Evolutionary conservation across 495 filamentous ascomycete species (phyloP), one percentile per base, ranked within the genome.

Genomic region (Letharia lupina): DNA sequence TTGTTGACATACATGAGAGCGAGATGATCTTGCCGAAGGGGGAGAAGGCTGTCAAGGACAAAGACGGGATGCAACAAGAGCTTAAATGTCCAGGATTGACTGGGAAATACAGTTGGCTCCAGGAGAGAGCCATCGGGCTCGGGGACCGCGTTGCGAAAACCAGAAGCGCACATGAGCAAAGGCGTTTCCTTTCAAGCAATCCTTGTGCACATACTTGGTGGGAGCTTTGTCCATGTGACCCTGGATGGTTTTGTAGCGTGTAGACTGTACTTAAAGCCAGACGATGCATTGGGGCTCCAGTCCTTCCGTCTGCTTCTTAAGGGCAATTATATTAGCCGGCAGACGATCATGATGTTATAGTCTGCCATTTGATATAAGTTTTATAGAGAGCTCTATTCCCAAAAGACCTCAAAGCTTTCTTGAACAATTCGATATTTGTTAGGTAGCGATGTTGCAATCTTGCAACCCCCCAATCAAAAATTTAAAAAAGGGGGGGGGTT

Each of bases 1-100:
- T 76, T 98, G 71, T 82, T 81, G 71, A 86, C 81, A 61, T 90
- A 89, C 73, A 82, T 93, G 48, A 81, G 86, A 71, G 82, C 83
- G 6, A 77, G 75, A 33, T 81, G 67, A 71, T 41, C 35, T 13
- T 37, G 5, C 7, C 1, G 16, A 33, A 15, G 13, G 6, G 0
- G 4, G 15, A 7, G 16, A 13, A 35, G 8, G 5, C 31, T 20
- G 6, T 57, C 28, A 15, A 54, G 12, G 50, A 33, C 8, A 23
- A 31, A 54, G 50, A 13, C n/a, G 10, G 50, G 8, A 13, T 52
- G 48, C 48, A 52, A 16, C 16, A 31, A 56, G 28, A 35, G 31
- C 28, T 35, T 56, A 0, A 18, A 35, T 18, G 31, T 18, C 6
- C 54, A 57, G 20, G 13, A 7, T 37, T 18, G 15, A 37, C 3